Conservation (phyloP, 2,329 filamentous ascomycete species). For the Scopulariopsis brevicaulis region DNA sequence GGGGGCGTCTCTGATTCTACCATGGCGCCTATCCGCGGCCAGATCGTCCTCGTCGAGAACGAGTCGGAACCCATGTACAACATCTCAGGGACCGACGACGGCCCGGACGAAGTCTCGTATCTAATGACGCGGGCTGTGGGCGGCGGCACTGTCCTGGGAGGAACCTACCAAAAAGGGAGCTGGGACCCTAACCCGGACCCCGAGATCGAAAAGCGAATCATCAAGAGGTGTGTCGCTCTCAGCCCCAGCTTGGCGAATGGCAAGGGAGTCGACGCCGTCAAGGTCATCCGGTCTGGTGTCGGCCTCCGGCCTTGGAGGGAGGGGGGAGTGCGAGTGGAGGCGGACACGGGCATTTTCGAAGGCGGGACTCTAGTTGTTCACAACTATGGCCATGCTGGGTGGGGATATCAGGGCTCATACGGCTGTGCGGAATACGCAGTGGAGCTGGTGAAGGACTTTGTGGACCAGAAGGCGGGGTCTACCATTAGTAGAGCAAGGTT, state of each 20-base stretch:
- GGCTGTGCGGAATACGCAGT: constrained; percentile 58
- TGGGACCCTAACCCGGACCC: constrained; percentile 73
- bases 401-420: constrained; percentile 62
- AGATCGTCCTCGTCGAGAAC: constrained; percentile 76
- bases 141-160: constrained; percentile 75
- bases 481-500: not conserved
- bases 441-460: constrained; percentile 38
- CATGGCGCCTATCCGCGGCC: constrained; percentile 68
- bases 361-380: constrained; percentile 47
- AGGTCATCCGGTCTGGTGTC: constrained; percentile 70
- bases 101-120: constrained; percentile 61
- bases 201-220: constrained; percentile 70
- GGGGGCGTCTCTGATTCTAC: constrained; percentile 69
- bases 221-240: constrained; percentile 58
- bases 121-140: constrained; percentile 69
- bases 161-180: constrained; percentile 66
- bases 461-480: not conserved
- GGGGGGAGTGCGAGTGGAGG: constrained; percentile 67
- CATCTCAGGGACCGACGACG: constrained; percentile 63
- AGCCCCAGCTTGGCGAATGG: constrained; percentile 53
- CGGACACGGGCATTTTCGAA: constrained; percentile 41
- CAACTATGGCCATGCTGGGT: constrained; percentile 70
- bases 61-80: constrained; percentile 59
- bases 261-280: constrained; percentile 60
- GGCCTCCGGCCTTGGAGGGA: constrained; percentile 66